phyloP scores from a whole-genome alignment of 345 rosid genomes.

The Populus simonii region DNA sequence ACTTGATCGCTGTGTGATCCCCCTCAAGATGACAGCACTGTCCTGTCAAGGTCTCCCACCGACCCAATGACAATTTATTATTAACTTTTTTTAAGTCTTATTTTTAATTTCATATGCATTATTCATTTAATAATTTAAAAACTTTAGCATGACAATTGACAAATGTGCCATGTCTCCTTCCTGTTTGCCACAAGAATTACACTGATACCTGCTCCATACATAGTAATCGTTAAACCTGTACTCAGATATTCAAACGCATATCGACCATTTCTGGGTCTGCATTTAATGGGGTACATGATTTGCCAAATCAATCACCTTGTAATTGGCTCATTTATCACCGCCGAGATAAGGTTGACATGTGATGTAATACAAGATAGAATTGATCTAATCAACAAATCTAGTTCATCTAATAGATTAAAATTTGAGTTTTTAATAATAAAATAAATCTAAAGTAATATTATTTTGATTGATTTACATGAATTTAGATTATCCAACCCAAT shows the following conservation, averaged over 20 bases:
- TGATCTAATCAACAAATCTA: too few relatives aligned
- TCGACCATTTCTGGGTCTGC: background rate
- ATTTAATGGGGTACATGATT: background rate
- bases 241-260: constrained; percentile 18
- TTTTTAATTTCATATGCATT: background rate
- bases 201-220: background rate
- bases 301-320: background rate
- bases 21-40: background rate
- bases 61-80: background rate
- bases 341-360: too few relatives aligned
- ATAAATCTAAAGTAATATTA: too few relatives aligned
- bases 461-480: too few relatives aligned
- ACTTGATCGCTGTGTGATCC: background rate
- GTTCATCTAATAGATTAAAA: too few relatives aligned
- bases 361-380: too few relatives aligned
- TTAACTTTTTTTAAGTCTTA: background rate
- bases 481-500: too few relatives aligned
- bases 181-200: constrained; percentile 4
- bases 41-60: background rate
- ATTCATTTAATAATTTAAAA: background rate
- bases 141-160: background rate
- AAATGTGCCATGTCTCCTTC: background rate
- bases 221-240: constrained; percentile 14
- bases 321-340: too few relatives aligned
- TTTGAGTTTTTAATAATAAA: too few relatives aligned